Percentiles rank a stretch among this genome's conserved stretches.
These are phyloP conservation scores for Hirschfeldia incana DNA, from an alignment of 345 rosid genomes.

Conservation along the genomic window DNA sequence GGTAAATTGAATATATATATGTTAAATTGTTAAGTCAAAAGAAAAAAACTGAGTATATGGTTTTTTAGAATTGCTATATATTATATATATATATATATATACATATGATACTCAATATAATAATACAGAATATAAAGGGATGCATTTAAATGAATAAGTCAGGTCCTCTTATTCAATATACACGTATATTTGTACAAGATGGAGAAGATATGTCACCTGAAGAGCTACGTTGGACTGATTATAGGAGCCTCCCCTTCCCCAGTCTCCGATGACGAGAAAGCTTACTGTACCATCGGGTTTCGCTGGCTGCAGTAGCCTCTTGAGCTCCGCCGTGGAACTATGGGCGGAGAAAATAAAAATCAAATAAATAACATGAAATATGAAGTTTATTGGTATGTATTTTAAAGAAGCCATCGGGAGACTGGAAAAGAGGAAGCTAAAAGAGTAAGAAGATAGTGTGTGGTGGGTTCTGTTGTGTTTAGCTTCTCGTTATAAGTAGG, in stretches of 20 bases:
- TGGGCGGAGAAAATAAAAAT: constrained; percentile 7
- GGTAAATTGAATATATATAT: too few relatives aligned
- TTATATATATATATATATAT: background rate
- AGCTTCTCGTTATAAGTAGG: constrained; percentile 7
- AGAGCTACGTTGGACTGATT: constrained; percentile 68
- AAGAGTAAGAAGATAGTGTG: background rate
- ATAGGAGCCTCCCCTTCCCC: constrained; percentile 66
- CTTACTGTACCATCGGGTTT: constrained; percentile 55
- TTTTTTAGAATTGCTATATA: background rate
- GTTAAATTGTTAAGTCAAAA: too few relatives aligned
- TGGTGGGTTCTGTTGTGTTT: constrained; percentile 1
- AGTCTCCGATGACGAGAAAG: constrained; percentile 67
- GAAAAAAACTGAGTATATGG: background rate
- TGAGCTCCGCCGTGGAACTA: constrained; percentile 44
- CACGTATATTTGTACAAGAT: background rate
- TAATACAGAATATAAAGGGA: background rate
- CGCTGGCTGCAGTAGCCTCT: constrained; percentile 39
- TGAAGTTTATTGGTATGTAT: constrained; percentile 4
- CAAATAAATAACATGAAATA: background rate
- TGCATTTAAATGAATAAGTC: background rate
- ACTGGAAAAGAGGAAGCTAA: background rate
- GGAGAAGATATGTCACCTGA: constrained; percentile 45
- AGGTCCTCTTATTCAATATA: background rate
- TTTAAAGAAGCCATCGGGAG: constrained; percentile 9
- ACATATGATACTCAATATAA: background rate